Base-by-base conservation (phyloP, 306 rosid genomes). In the Prunus fruticosa region DNA sequence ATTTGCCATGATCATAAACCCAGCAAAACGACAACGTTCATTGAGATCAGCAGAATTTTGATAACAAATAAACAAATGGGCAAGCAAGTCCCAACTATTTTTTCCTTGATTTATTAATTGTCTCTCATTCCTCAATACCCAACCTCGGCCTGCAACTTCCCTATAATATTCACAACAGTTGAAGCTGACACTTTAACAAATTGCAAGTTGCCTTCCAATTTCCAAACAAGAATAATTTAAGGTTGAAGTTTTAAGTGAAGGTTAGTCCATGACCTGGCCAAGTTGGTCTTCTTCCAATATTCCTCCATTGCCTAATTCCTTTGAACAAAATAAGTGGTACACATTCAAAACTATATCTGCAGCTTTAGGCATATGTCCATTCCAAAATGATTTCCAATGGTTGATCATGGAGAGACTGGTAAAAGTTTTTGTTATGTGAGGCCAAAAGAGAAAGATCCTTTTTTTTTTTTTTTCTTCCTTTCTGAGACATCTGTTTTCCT, bases 141-240 rank as follows among this genome's bases (percentile, higher is more conserved):
- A 72, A 58, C 76, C 27, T 27, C 43, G 56, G 69, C 77, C 46
- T 11, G 46, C 60, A 46, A 22, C 56, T 73, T 60, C 22, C 28
- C 19, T 45, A 45, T 60, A 73, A 73, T 43, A 3, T 58, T 38
- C 9, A 30, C 3, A 19, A n/a, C 51, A 32, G 75, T 54, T 20
- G 75, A 49, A 49, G 20, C 30, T n/a, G 64, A 72, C 76, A 56
- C 63, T 12, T 6, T 0, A 34, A 22, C 38, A 22, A 20, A 15
- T 25, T 38, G 68, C 45, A 60, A 60, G 11, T 12, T 43, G 69
- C 57, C 58, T 45, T 45, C 69, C 60, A 73, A 27, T 73, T 60
- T 60, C 47, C 46, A 60, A 43, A 28, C 58, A 8, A 38, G 5
- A 32, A 54, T 71, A 32, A 22, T 7, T 72, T 22, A 38, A 3